Evolutionary conservation across 2,329 filamentous ascomycete genomes (phyloP).

Genomic region (Fusarium sublunatum): DNA sequence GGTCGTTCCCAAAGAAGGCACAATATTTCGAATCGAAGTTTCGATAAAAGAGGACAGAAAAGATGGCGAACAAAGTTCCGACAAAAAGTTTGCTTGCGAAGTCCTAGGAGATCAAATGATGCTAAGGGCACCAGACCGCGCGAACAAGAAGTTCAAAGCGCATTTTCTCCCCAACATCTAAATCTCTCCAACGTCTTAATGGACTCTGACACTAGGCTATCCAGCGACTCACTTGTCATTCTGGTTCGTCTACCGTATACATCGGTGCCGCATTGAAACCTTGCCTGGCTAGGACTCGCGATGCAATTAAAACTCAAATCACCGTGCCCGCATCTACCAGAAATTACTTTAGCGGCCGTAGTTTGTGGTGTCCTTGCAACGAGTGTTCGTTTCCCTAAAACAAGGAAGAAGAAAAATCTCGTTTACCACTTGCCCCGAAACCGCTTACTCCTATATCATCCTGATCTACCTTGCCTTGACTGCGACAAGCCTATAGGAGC

Average conservation of each 20-base stretch:
- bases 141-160: constrained; percentile 90
- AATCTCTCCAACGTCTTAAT: constrained; percentile 44
- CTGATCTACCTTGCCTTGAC: background rate
- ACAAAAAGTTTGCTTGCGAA: constrained; percentile 75
- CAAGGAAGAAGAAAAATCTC: background rate
- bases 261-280: background rate
- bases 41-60: constrained; percentile 51
- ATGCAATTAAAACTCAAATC: background rate
- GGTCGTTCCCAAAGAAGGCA: constrained; percentile 88
- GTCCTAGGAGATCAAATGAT: constrained; percentile 89
- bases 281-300: background rate
- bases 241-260: background rate
- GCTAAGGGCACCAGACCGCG: constrained; percentile 82
- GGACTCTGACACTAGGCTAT: background rate
- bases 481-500: background rate
- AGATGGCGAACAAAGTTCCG: constrained; percentile 32
- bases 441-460: background rate
- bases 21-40: constrained; percentile 82
- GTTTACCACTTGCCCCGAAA: background rate
- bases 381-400: background rate
- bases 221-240: no score
- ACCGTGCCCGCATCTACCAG: background rate
- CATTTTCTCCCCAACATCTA: constrained; percentile 81
- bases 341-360: background rate
- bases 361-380: background rate